Conservation (phyloP, 2,329 filamentous ascomycete species). For the Pleomassaria siparia region DNA sequence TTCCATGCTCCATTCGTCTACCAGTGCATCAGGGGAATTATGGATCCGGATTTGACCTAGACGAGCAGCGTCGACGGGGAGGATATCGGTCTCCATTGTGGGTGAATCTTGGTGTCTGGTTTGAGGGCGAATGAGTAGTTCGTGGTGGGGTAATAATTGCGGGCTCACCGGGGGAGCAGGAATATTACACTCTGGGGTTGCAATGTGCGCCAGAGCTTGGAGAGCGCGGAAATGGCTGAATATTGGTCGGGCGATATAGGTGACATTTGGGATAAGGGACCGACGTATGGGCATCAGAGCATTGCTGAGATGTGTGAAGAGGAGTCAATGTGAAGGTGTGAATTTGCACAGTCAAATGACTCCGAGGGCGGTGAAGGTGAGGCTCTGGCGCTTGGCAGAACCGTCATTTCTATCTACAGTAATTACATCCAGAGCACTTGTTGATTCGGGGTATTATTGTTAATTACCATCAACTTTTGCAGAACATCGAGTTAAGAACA, state of each 20-base stretch:
- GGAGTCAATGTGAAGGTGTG: constrained; percentile 17
- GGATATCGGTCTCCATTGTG: constrained; percentile 41
- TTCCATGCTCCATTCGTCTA: constrained; percentile 38
- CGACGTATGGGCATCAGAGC: constrained; percentile 33
- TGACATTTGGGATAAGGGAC: constrained; percentile 39
- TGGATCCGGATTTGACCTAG: constrained; percentile 41
- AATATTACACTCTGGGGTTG: constrained; percentile 17
- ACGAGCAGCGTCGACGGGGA: constrained; percentile 45
- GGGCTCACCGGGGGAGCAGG: constrained; percentile 28
- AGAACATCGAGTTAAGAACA: no score
- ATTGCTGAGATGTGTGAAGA: constrained; percentile 11
- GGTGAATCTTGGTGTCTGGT: background rate
- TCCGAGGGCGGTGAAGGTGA: constrained; percentile 18
- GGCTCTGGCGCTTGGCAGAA: constrained; percentile 1
- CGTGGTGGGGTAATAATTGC: no score
- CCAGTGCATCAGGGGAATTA: constrained; percentile 32
- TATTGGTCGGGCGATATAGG: constrained; percentile 16
- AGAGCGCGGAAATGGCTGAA: constrained; percentile 12
- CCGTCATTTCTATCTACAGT: background rate
- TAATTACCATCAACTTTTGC: no score
- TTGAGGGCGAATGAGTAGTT: no score
- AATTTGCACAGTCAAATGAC: constrained; percentile 29
- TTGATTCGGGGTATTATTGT: no score
- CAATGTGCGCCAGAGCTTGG: constrained; percentile 30
- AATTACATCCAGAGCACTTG: background rate